Base-by-base conservation (phyloP, 2,329 filamentous ascomycete genomes). In the Diplodia intermedia region DNA sequence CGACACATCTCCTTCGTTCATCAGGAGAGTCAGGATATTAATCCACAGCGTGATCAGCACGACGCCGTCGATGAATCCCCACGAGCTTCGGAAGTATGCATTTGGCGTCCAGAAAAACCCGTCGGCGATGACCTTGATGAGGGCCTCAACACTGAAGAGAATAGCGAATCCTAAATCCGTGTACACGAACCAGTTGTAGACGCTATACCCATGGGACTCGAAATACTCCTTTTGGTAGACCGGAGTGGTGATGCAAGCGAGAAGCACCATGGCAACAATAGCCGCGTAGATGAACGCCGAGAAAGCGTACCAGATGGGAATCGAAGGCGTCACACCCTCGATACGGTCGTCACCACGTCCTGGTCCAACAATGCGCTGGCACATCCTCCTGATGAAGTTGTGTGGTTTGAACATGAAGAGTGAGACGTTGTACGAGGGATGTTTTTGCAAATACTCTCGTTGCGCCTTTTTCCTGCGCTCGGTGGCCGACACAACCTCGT, bases 31-130 rank as follows among this genome's bases (percentile, higher is more conserved):
- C 56, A 90, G 83, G 61, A 99, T 93, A 74, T 97, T 98, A 76
- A 97, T 90, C 94, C 95, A 98, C 9, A 99, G 86, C 0, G 95
- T 98, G 67, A 97, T 83, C 65, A 99, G 84, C 71, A 99, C 95
- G 54, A 98, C 80, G 0, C 91, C 93, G 76, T 99, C 95, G 71
- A 99, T 97, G 70, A 97, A 89, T 7, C 95, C 96, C 95, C 95
- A 99, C 0, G 94, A 94, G 75, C 94, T 94, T 73, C 95, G 90
- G 77, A 97, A 93, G 77, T 97, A 99, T 2, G 96, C 96, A 79
- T 99, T 97, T 0, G 95, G 95, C 0, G 95, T 97, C 88, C 92
- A 98, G 77, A 97, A 91, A 73, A 97, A 91, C 8, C 95, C 95
- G 80, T 99, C 95, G 0, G 95, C 95, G 73, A 99, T 89, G 67